phyloP scores from a whole-genome alignment of 768 basidiomycete species.

The Termitomyces sp. region DNA sequence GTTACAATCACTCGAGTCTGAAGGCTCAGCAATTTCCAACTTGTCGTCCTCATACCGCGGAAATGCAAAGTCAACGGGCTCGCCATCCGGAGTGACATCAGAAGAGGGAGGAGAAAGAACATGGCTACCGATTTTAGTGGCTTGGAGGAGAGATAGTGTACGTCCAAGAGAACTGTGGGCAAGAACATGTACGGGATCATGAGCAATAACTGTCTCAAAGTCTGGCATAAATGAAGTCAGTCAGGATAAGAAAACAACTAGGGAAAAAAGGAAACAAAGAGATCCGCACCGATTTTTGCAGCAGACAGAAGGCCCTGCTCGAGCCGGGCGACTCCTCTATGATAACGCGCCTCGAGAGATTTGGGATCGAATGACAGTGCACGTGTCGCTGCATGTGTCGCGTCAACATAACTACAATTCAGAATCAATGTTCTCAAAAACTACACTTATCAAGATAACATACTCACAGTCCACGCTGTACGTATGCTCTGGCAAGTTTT shows the following conservation, averaged over 20 bases:
- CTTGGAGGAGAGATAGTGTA: slow-evolving; percentile 7
- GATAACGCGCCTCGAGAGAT: slow-evolving; percentile 14
- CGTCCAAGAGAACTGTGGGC: slow-evolving; percentile 22
- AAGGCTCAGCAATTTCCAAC: slow-evolving; percentile 34
- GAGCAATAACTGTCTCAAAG: slow-evolving; percentile 28
- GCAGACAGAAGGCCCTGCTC: slow-evolving; percentile 17
- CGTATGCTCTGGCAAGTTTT: slow-evolving; percentile 14
- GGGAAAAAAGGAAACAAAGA: neutral
- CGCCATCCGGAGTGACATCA: slow-evolving; percentile 4
- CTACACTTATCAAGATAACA: neutral
- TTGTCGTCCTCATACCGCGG: slow-evolving; percentile 28
- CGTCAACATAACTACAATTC: slow-evolving; percentile 12
- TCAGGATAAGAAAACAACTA: neutral
- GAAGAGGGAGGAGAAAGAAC: slow-evolving; percentile 3
- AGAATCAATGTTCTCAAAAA: neutral
- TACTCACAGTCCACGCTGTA: slow-evolving; percentile 14
- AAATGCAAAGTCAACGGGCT: slow-evolving; percentile 27
- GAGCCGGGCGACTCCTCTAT: slow-evolving; percentile 16
- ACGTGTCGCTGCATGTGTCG: slow-evolving; percentile 17
- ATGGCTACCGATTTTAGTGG: slow-evolving; percentile 9
- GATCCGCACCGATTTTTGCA: slow-evolving; percentile 22
- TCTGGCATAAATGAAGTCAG: slow-evolving; percentile 15
- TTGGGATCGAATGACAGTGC: slow-evolving; percentile 19
- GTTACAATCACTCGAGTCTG: slow-evolving; percentile 50
- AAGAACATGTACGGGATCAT: slow-evolving; percentile 22